Percentiles rank a stretch among this genome's conserved stretches.
These are phyloP conservation scores for Cryptococcus hybrid DNA, from an alignment of 1,284 basidiomycete genomes.

Conservation along the genomic window DNA sequence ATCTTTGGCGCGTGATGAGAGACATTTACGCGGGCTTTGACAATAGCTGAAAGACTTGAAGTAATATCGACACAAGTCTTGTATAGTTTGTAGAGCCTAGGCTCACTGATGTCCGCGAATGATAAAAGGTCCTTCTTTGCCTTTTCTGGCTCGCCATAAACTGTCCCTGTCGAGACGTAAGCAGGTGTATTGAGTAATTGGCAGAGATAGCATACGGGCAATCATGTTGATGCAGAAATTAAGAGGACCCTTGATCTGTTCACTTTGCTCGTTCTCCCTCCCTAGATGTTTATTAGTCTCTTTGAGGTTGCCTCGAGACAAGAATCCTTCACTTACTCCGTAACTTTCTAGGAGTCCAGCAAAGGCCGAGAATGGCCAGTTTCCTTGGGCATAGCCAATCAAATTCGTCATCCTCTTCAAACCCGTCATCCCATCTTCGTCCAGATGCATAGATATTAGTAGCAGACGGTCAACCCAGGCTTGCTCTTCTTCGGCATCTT, in stretches of 20 bases:
- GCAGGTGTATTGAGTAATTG: background rate
- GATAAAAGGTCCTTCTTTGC: constrained; percentile 72
- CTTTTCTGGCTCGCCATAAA: constrained; percentile 68
- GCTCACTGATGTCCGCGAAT: constrained; percentile 86
- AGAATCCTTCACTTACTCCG: constrained; percentile 60
- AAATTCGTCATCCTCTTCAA: constrained; percentile 63
- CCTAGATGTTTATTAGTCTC: constrained; percentile 53
- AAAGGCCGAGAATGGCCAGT: constrained; percentile 53
- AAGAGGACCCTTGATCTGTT: constrained; percentile 59
- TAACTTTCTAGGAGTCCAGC: constrained; percentile 69
- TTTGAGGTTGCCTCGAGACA: background rate
- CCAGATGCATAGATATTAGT: constrained; percentile 68
- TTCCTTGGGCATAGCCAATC: constrained; percentile 51
- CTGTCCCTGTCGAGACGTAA: constrained; percentile 9
- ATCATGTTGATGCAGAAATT: constrained; percentile 55
- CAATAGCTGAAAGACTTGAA: constrained; percentile 73
- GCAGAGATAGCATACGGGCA: constrained; percentile 10
- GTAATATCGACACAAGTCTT: constrained; percentile 78
- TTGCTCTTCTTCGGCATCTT: constrained; percentile 61
- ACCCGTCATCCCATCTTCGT: constrained; percentile 59
- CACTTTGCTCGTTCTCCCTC: constrained; percentile 76
- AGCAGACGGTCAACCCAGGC: constrained; percentile 84
- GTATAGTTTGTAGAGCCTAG: constrained; percentile 77
- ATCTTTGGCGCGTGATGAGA: background rate
- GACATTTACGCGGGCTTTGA: constrained; percentile 68